Base-by-base conservation (phyloP, 371 early-diverging fungal species). In the Aphelidium insulamus region DNA sequence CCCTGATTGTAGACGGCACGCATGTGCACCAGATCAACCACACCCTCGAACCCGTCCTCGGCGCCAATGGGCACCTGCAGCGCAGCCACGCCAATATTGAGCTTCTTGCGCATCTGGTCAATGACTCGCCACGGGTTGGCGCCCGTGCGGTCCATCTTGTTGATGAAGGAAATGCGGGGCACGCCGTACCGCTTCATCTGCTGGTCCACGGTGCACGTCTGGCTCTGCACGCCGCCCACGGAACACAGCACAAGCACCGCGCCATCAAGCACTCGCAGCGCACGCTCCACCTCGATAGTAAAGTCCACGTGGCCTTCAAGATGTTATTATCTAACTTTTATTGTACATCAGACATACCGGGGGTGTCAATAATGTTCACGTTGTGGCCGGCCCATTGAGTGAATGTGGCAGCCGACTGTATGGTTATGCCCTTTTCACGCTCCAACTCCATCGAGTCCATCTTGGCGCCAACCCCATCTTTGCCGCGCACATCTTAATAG, bases 401-500 rank as follows among this genome's bases (percentile, higher is more conserved):
- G 51, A 73, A 79, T 12, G 84, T 83, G 15, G 86, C 82, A 15
- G 86, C 86, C 17, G 73, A 72, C 57, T 82, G 79, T 42, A 85
- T 84, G 29, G 86, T 85, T 41, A 85, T 85, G 35, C 85, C 88
- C 61, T 85, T 83, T 52, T 92, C 94, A 43, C 92, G 67, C 59
- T 95, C 97, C 28, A 90, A 65, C 31, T 91, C 92, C 91, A 95
- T 91, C 30, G 82, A 88, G 56, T 95, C 97, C 94, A 95, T 92
- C 50, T 82, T 91, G 14, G 97, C 95, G 36, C 95, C 95, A 16
- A 92, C 90, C 50, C 77, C 74, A 55, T 95, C 91, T 54, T 79
- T 82, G 32, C 92, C 91, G 38, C 86, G 78, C 27, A 95, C 97
- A 50, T 92, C 92, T n/a, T n/a, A n/a, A n/a, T n/a, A n/a, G n/a